A percentile compares a stretch with the other conserved stretches of the same genome.
Evolutionary conservation across 2,329 filamentous ascomycete species (phyloP).

Genomic region (Plectosphaerella cucumerina): DNA sequence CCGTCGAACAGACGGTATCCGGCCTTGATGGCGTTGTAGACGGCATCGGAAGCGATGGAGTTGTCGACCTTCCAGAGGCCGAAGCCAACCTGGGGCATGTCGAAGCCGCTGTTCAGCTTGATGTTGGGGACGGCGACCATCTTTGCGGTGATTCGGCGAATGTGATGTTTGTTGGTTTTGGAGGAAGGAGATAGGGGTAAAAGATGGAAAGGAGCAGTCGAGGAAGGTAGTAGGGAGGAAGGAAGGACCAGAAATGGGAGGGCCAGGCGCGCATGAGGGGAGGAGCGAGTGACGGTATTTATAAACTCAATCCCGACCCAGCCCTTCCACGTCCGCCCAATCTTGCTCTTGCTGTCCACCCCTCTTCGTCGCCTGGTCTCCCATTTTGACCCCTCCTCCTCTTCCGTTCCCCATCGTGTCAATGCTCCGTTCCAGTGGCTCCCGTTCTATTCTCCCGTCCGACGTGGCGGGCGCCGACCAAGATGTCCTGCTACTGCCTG

Average conservation of each 20-base stretch:
- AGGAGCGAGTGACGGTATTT: background rate
- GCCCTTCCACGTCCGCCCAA: background rate
- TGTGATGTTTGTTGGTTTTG: background rate
- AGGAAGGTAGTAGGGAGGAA: background rate
- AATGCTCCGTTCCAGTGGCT: background rate
- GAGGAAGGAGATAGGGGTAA: conserved; percentile 27
- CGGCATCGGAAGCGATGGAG: conserved; percentile 65
- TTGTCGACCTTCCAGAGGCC: conserved; percentile 83
- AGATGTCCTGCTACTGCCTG: no score
- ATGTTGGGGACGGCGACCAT: conserved; percentile 36
- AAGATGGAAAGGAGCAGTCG: background rate
- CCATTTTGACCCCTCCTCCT: background rate
- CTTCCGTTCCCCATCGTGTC: background rate
- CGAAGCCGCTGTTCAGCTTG: conserved; percentile 60
- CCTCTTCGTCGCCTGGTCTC: background rate
- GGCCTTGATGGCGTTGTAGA: conserved; percentile 70
- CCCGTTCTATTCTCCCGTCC: background rate
- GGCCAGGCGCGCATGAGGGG: background rate
- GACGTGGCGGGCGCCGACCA: no score
- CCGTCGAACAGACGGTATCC: conserved; percentile 59
- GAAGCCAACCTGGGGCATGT: conserved; percentile 74
- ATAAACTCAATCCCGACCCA: background rate
- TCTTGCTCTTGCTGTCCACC: background rate
- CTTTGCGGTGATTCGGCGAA: background rate
- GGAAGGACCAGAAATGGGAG: background rate